Percentiles rank a stretch among this genome's conserved stretches.
These are phyloP conservation scores for Zymoseptoria tritici DNA, from an alignment of 2,329 filamentous ascomycete species.

Conservation along the genomic window DNA sequence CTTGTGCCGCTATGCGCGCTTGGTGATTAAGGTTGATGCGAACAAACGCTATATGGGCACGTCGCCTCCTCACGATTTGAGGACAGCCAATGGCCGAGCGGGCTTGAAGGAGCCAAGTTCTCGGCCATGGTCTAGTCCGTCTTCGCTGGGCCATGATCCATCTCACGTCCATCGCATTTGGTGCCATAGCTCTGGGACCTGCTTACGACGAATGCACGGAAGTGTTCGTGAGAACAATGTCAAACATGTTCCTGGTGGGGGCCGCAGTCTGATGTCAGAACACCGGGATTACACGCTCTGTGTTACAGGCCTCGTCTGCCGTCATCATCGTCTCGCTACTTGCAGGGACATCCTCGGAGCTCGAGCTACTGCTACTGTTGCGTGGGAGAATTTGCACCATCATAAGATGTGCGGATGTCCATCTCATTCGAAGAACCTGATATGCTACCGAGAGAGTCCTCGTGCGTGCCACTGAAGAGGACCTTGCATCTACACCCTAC, in stretches of 20 bases:
- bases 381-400: neutral
- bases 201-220: neutral
- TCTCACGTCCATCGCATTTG: neutral
- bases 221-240: neutral
- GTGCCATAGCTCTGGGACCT: neutral
- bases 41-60: neutral
- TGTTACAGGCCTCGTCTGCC: neutral
- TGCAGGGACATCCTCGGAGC: neutral
- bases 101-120: neutral
- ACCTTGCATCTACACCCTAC: too few relatives aligned
- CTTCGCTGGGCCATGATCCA: neutral
- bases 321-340: neutral
- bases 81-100: neutral
- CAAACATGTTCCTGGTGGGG: neutral
- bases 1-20: neutral
- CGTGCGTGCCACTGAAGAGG: too few relatives aligned
- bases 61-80: neutral
- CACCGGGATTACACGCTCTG: neutral
- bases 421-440: neutral
- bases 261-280: neutral
- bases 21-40: neutral
- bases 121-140: neutral
- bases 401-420: neutral
- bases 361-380: neutral
- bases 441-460: neutral